These are phyloP conservation scores for Amphirosellinia nigrospora DNA, from an alignment of 495 filamentous ascomycete species.

Conservation along the genomic window DNA sequence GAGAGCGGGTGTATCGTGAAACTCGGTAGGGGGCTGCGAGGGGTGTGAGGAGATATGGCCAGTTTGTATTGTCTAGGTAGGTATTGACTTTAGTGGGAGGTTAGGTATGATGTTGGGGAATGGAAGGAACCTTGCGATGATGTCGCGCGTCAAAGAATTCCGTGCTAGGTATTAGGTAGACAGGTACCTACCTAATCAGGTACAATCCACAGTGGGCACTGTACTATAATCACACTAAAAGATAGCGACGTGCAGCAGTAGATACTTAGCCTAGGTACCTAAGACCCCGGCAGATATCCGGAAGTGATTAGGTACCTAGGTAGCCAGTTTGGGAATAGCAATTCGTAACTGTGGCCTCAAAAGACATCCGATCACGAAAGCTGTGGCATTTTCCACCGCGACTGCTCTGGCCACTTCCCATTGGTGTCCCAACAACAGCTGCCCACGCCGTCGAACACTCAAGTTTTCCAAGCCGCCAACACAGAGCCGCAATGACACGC, in stretches of 20 bases:
- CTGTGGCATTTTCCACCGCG: not conserved
- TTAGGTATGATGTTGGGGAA: not conserved
- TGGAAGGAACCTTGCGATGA: slow-evolving; percentile 12
- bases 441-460: not conserved
- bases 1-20: not conserved
- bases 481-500: slow-evolving; percentile 21
- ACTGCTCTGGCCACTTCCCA: not conserved
- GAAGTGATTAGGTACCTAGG: not conserved
- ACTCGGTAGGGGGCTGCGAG: not conserved
- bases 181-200: not conserved
- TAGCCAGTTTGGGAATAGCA: slow-evolving; percentile 27
- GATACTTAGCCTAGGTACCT: no score
- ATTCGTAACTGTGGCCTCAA: slow-evolving; percentile 31
- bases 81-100: not conserved
- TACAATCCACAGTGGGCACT: no score
- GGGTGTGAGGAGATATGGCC: not conserved
- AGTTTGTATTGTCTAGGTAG: not conserved
- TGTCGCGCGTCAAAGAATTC: slow-evolving; percentile 26
- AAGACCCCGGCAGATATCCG: slow-evolving; percentile 12
- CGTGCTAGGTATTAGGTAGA: not conserved
- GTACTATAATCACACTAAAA: no score
- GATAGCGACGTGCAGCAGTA: no score
- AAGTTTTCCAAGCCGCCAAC: not conserved
- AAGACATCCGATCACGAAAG: not conserved
- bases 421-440: slow-evolving; percentile 5